phyloP scores from a whole-genome alignment of 2,329 filamentous ascomycete genomes.

The Ophiostoma montium region DNA sequence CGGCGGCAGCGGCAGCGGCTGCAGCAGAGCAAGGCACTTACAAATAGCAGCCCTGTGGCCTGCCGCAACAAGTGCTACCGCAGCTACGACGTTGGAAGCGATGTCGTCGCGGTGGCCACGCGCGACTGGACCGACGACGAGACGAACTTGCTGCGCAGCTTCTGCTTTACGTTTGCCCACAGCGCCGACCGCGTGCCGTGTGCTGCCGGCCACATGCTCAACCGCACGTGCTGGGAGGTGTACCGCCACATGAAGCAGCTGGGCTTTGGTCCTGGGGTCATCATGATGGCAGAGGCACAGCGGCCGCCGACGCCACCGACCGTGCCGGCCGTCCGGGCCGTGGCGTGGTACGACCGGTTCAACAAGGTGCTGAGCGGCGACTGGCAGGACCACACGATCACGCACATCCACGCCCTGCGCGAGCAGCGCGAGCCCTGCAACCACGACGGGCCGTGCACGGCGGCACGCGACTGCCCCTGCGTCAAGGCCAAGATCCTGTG shows the following conservation, averaged over 20 bases:
- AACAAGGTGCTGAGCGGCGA: conserved; percentile 39
- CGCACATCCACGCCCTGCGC: conserved; percentile 40
- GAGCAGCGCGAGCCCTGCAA: conserved; percentile 50
- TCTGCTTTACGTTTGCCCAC: conserved; percentile 29
- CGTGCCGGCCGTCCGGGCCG: conserved; percentile 27
- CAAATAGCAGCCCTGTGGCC: conserved; percentile 7
- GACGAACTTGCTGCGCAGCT: conserved; percentile 30
- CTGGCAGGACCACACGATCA: conserved; percentile 40
- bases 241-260: conserved; percentile 29
- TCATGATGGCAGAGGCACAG: too few species aligned
- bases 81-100: conserved; percentile 19
- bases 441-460: conserved; percentile 54
- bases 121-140: conserved; percentile 36
- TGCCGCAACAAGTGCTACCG: conserved; percentile 32
- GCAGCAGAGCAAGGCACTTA: neutral
- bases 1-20: conserved; percentile 15
- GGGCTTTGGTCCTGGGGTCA: too few species aligned
- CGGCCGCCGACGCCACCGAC: conserved; percentile 15
- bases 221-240: conserved; percentile 39
- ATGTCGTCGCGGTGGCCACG: conserved; percentile 19
- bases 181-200: conserved; percentile 33
- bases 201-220: conserved; percentile 33
- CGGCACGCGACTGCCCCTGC: conserved; percentile 45
- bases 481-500: conserved; percentile 48
- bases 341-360: conserved; percentile 41